Percentiles rank a stretch among this genome's conserved stretches.
Conservation (phyloP, 345 rosid species). For the Cardamine chenopodiifolia region DNA sequence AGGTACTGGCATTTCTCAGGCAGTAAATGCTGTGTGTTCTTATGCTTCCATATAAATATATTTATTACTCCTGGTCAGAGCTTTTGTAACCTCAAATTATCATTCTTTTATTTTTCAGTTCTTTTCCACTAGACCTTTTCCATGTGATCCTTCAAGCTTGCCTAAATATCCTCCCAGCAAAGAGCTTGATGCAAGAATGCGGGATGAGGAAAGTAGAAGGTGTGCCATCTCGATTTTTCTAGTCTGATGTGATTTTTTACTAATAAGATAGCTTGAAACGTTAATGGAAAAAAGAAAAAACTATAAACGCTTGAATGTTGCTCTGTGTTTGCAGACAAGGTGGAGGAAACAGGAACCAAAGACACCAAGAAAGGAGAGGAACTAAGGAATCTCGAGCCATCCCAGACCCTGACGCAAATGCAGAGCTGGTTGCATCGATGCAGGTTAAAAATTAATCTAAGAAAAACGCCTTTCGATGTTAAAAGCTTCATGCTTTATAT, state of each 20-base stretch:
- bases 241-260: neutral
- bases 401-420: constrained; percentile 97
- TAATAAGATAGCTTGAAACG: neutral
- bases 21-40: constrained; percentile 36
- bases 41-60: constrained; percentile 2
- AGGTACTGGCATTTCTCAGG: constrained; percentile 54
- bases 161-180: constrained; percentile 98
- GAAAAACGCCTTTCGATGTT: neutral
- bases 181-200: constrained; percentile 93
- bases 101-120: constrained; percentile 56
- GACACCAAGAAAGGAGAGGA: constrained; percentile 74
- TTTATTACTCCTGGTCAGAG: neutral
- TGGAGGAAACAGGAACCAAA: constrained; percentile 76
- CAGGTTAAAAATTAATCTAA: constrained; percentile 55
- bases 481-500: constrained; percentile 6
- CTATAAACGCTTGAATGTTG: neutral
- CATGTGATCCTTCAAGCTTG: constrained; percentile 94
- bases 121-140: constrained; percentile 78
- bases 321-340: constrained; percentile 63
- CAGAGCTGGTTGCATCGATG: constrained; percentile 79
- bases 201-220: constrained; percentile 97
- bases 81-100: constrained; percentile 6
- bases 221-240: constrained; percentile 18
- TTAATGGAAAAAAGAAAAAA: neutral
- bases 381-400: constrained; percentile 85